Percentiles rank a stretch among this genome's conserved stretches.
phyloP scores from a whole-genome alignment of 352 stramenopile species.

The Phytophthora ohioensis region DNA sequence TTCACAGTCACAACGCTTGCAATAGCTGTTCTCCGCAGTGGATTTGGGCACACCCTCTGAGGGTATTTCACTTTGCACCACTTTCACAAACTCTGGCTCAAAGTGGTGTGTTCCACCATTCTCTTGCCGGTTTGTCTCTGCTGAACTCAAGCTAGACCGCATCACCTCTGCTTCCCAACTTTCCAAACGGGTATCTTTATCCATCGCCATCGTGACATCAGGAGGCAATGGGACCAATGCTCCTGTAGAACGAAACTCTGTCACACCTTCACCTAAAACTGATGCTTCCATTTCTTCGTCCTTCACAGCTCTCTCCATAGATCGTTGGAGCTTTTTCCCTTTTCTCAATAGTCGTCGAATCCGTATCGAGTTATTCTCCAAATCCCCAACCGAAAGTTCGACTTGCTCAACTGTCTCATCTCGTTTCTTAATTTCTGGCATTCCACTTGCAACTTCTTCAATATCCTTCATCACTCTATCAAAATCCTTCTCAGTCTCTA shows the following conservation, averaged over 20 bases:
- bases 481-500: not conserved
- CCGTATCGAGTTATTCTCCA: conserved; percentile 11
- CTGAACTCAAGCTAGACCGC: too few relatives aligned
- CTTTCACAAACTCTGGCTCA: too few relatives aligned
- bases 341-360: conserved; percentile 52
- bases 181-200: not conserved
- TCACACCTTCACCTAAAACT: not conserved
- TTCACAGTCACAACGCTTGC: conserved; percentile 7
- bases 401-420: not conserved
- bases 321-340: conserved; percentile 53
- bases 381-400: too few relatives aligned
- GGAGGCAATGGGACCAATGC: too few relatives aligned
- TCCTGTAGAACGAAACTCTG: not conserved
- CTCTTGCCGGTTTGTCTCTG: too few relatives aligned
- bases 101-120: too few relatives aligned
- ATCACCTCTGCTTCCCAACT: too few relatives aligned
- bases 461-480: not conserved
- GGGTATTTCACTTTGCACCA: too few relatives aligned
- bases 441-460: not conserved
- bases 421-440: not conserved
- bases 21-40: too few relatives aligned
- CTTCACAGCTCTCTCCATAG: conserved; percentile 51
- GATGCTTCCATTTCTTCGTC: conserved; percentile 5
- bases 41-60: too few relatives aligned
- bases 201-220: not conserved